These are phyloP conservation scores for Oryza punctata DNA, from an alignment of 176 grass and related monocot species.

Conservation along the genomic window DNA sequence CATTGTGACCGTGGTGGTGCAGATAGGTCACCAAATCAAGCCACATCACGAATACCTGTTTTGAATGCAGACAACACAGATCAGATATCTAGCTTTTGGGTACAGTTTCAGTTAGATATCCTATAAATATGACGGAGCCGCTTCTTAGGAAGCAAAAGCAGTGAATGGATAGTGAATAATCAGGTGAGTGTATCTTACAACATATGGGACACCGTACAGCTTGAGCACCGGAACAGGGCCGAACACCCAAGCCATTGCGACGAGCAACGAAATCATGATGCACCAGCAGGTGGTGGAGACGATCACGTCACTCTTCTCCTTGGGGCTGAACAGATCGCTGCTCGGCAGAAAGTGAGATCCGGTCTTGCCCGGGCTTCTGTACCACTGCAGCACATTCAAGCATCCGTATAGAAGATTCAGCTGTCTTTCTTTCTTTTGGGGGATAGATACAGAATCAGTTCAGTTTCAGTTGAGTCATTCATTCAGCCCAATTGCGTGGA, in stretches of 20 bases:
- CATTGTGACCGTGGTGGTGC: slow-evolving; percentile 77
- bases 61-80: not conserved
- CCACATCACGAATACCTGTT: slow-evolving; percentile 93
- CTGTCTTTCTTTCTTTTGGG: not conserved
- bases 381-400: slow-evolving; percentile 43
- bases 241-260: slow-evolving; percentile 40
- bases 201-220: slow-evolving; percentile 68
- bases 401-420: not conserved
- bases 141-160: not conserved
- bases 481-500: no score
- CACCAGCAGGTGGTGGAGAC: slow-evolving; percentile 75
- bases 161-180: not conserved
- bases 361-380: slow-evolving; percentile 67
- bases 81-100: not conserved
- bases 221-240: slow-evolving; percentile 55
- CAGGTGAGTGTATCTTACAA: slow-evolving; percentile 45
- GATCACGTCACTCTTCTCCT: slow-evolving; percentile 57
- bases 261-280: slow-evolving; percentile 55
- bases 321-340: slow-evolving; percentile 70
- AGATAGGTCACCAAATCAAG: slow-evolving; percentile 86
- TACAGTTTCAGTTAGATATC: slow-evolving; percentile 1
- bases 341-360: slow-evolving; percentile 80
- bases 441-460: no score
- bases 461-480: not conserved
- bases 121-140: not conserved